Percentiles rank a stretch among this genome's conserved stretches.
Conservation (phyloP, 2,329 filamentous ascomycete genomes). For the Nemania bipapillata region DNA sequence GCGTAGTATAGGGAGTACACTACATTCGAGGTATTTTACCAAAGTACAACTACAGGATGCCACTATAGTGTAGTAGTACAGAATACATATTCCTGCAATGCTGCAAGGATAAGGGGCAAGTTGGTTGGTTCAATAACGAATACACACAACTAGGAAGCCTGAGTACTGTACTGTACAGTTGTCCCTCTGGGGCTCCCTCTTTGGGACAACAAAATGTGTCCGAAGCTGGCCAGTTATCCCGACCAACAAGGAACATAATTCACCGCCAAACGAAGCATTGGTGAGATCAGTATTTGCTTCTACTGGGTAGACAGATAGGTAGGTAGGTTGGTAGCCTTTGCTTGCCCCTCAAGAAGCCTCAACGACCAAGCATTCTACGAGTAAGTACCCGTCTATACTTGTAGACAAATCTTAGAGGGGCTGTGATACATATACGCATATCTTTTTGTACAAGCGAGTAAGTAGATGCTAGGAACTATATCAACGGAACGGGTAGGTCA, state of each 20-base stretch:
- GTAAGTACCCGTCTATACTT: background rate
- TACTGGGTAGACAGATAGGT: background rate
- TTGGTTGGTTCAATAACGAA: background rate
- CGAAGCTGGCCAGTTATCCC: background rate
- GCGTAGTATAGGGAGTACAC: background rate
- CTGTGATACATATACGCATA: background rate
- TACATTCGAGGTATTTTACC: slow-evolving; percentile 14
- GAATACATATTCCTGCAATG: too few relatives aligned
- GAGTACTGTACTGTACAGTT: background rate
- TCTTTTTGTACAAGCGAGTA: too few relatives aligned
- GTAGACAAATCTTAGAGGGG: too few relatives aligned
- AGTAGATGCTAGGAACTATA: background rate
- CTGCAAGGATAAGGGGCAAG: slow-evolving; percentile 1
- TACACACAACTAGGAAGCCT: background rate
- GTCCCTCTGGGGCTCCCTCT: background rate
- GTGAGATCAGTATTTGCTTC: background rate
- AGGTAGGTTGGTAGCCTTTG: background rate
- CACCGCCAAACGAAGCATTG: slow-evolving; percentile 7
- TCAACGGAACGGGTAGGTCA: slow-evolving; percentile 11
- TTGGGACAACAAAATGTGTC: background rate
- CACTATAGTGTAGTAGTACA: background rate
- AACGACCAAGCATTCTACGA: background rate
- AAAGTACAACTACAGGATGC: slow-evolving; percentile 13
- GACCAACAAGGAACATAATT: background rate
- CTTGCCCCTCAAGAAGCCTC: background rate